Evolutionary conservation across 169 alveolate genomes (phyloP), one percentile per base, ranked within the genome.

Genomic region (Eimeria zaria): DNA sequence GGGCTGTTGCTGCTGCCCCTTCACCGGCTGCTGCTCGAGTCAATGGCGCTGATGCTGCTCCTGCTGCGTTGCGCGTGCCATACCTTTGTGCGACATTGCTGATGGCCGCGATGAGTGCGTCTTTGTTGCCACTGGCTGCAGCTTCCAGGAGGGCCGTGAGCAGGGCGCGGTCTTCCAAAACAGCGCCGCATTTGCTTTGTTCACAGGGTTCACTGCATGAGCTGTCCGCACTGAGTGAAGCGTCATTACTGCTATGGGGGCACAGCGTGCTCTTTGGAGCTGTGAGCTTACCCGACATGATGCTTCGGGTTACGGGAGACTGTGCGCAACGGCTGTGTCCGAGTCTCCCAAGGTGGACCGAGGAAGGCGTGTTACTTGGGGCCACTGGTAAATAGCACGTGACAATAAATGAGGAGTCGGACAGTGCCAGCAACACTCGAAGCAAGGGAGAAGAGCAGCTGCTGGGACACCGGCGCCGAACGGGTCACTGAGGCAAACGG

Each of bases 131-230:
- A 53, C 39, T 33, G 44, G 91, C 91, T 53, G 91, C 91, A 33
- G 91, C 91, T 33, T 84, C 91, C 76, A 84, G 33, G 18, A 84
- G 76, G 39, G 91, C 7, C 7, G 91, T 84, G 1, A 84, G 91
- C n/a, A 84, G 78, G 12, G 55, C 55, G 16, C 91, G 91, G 60
- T 84, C 91, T 33, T 36, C 74, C 78, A 55, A 30, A 41, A 84
- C 58, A 16, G 91, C 41, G 39, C 44, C 78, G 76, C 67, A 55
- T 39, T 80, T 80, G 62, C 9, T 7, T 24, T 41, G 30, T 12
- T 36, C 27, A 39, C 58, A n/a, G 74, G 8, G 18, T n/a, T 64
- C 74, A 64, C 18, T 64, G 39, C 74, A 64, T 64, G 74, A 36
- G 16, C 16, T 64, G 41, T 64, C n/a, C 2, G 36, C 14, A 5